Conservation (phyloP, 768 basidiomycete species). For the Pluteus cervinus region DNA sequence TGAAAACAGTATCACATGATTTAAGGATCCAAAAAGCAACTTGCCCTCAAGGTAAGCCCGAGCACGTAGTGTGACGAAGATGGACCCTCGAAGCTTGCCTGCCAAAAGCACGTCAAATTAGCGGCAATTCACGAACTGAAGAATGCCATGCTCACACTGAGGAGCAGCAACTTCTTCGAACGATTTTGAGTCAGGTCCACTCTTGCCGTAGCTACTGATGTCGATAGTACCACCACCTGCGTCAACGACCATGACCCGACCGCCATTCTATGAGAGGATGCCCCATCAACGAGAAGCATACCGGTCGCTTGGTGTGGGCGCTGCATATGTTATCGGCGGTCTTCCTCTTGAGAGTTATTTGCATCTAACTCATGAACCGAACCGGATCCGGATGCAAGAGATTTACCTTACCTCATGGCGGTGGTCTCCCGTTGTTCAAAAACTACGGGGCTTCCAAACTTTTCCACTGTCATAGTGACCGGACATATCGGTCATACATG, state of each 20-base stretch:
- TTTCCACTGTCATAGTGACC: too few relatives aligned
- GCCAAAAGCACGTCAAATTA: neutral
- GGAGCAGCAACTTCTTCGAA: slow-evolving; percentile 44
- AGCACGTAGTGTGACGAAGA: slow-evolving; percentile 40
- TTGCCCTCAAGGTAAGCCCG: slow-evolving; percentile 27
- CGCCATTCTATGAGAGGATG: slow-evolving; percentile 28
- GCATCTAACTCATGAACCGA: too few relatives aligned
- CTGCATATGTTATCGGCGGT: too few relatives aligned
- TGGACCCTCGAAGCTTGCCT: slow-evolving; percentile 45
- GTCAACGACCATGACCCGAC: slow-evolving; percentile 47
- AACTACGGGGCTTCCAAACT: too few relatives aligned
- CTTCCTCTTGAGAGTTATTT: too few relatives aligned
- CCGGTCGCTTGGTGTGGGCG: too few relatives aligned
- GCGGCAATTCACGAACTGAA: neutral
- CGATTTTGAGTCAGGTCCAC: slow-evolving; percentile 12
- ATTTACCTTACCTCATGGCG: too few relatives aligned
- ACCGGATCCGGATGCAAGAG: too few relatives aligned
- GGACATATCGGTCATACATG: too few relatives aligned
- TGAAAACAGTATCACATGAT: too few relatives aligned
- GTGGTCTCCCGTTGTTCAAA: too few relatives aligned
- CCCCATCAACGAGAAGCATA: too few relatives aligned
- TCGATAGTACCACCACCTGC: slow-evolving; percentile 61
- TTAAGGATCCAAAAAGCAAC: neutral
- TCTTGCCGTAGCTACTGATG: slow-evolving; percentile 42
- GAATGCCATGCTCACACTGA: slow-evolving; percentile 27